These are phyloP conservation scores for Paralagenidium karlingii DNA, from an alignment of 352 stramenopile species.

Conservation along the genomic window DNA sequence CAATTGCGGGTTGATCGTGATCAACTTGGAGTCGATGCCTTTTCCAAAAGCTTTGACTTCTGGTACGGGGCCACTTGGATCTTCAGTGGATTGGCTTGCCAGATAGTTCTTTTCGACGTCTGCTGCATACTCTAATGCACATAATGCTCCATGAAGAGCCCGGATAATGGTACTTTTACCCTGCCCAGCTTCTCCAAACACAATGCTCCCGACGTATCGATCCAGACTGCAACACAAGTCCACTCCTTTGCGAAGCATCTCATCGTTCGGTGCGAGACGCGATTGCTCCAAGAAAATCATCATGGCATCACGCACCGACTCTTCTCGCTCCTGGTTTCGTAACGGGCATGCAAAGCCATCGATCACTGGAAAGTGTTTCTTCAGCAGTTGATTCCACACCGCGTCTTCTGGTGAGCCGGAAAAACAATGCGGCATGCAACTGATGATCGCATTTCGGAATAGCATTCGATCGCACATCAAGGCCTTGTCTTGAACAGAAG, in stretches of 20 bases:
- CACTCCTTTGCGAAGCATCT: neutral
- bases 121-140: neutral
- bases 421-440: too few species aligned
- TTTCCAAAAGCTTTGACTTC: neutral
- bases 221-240: too few species aligned
- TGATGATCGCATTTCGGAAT: too few species aligned
- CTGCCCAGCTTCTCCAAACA: neutral
- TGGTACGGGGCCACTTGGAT: neutral
- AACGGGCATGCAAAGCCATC: too few species aligned
- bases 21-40: neutral
- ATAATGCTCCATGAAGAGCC: neutral
- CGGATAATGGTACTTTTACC: constrained; percentile 1
- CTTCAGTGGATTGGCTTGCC: neutral
- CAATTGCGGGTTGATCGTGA: neutral
- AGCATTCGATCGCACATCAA: too few species aligned
- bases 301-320: neutral
- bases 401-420: too few species aligned
- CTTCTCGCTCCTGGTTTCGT: neutral
- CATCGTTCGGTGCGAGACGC: neutral
- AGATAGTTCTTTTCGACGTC: neutral
- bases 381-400: too few species aligned
- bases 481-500: too few species aligned
- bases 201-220: neutral
- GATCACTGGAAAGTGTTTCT: too few species aligned
- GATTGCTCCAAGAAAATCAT: neutral